These are phyloP conservation scores for Tylopilus subfusipes DNA, from an alignment of 768 basidiomycete genomes.

Conservation along the genomic window DNA sequence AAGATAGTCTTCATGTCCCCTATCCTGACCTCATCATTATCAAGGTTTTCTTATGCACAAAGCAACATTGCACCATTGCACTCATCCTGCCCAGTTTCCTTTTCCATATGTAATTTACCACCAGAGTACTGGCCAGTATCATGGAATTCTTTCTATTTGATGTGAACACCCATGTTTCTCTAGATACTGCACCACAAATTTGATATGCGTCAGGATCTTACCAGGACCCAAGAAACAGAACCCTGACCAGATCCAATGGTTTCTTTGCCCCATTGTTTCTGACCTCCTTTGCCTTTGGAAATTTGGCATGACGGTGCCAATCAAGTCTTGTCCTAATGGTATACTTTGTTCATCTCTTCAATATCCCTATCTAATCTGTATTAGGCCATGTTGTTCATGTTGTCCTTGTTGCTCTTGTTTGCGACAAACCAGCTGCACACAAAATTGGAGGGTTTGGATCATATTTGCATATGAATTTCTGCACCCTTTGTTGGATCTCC, in stretches of 20 bases:
- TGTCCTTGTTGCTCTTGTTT: background rate
- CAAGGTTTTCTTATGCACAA: no score
- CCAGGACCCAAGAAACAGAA: background rate
- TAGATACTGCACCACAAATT: no score
- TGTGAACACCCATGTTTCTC: no score
- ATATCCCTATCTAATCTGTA: background rate
- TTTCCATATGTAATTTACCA: no score
- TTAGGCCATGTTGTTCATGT: background rate
- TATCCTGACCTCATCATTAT: no score
- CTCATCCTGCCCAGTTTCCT: no score
- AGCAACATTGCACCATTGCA: no score
- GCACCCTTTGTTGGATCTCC: background rate
- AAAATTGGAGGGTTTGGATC: background rate
- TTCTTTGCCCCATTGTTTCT: background rate
- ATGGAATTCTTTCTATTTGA: no score
- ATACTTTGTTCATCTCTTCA: background rate
- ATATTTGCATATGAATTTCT: background rate
- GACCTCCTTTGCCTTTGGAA: background rate
- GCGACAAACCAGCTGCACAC: background rate
- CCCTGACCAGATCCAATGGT: background rate
- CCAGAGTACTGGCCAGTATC: no score
- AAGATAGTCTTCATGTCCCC: no score
- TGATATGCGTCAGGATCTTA: background rate
- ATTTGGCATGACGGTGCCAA: background rate
- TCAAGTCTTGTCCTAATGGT: background rate